Conservation (phyloP, 192 early-diverging fungal species). For the Spizellomyces sp. region DNA sequence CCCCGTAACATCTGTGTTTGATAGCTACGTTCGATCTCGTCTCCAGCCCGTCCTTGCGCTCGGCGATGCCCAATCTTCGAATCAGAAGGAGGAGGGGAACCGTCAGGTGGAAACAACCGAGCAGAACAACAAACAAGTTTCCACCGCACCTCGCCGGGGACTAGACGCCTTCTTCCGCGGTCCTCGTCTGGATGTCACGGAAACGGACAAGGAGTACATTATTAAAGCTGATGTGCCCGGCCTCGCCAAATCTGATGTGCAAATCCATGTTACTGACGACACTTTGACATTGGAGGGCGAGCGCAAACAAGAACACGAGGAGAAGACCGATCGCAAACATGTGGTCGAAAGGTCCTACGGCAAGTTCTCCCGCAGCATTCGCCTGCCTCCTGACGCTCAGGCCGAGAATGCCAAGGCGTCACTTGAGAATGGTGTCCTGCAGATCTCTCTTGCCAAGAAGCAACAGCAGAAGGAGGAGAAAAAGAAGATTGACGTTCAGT, state of each 20-base stretch:
- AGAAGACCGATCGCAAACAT: conserved; percentile 33
- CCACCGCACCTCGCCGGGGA: neutral
- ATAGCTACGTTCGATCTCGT: no score
- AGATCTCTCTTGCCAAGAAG: conserved; percentile 41
- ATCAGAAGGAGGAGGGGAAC: neutral
- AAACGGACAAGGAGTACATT: conserved; percentile 33
- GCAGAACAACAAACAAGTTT: neutral
- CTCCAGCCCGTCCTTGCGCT: no score
- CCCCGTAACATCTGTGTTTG: neutral
- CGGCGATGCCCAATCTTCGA: neutral
- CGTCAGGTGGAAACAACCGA: neutral
- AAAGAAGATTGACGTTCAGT: conserved; percentile 55
- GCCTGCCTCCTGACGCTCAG: conserved; percentile 42
- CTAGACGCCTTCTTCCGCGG: conserved; percentile 11
- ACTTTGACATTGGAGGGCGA: conserved; percentile 41
- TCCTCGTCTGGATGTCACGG: conserved; percentile 37
- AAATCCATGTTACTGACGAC: conserved; percentile 32
- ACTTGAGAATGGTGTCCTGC: conserved; percentile 46
- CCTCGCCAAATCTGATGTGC: conserved; percentile 38
- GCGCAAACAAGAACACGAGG: conserved; percentile 35
- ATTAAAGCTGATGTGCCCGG: conserved; percentile 46
- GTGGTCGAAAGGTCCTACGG: conserved; percentile 43
- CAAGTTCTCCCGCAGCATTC: conserved; percentile 35
- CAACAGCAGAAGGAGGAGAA: neutral
- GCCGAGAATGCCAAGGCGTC: conserved; percentile 30